Evolutionary conservation across 2,329 filamentous ascomycete genomes (phyloP), one percentile per base, ranked within the genome.

Genomic region (Cercospora citrullina): DNA sequence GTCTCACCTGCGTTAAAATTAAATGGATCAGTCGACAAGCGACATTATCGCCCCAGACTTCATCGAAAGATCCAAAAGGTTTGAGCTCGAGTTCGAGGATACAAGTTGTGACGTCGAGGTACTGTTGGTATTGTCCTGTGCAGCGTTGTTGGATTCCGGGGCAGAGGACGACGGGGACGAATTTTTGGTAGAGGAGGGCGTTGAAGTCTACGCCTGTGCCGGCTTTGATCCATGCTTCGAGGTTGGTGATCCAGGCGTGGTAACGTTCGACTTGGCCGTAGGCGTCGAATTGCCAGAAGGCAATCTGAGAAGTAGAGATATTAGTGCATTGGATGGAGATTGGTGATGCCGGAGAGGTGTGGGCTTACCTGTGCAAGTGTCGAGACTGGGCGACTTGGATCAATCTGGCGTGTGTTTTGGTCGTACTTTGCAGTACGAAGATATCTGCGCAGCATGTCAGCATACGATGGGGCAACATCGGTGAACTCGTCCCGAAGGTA

Each of bases 201-300:
- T 72, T 72, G 66, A 70, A 71, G 65, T 74, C 68, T 48, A 71
- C 64, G 21, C 71, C 72, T 10, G 75, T 75, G 18, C 72, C 64
- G 18, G 77, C 70, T 42, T 68, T 45, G 21, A 78, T 75, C 79
- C 80, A 83, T 57, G 75, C 70, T 67, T 79, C 75, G 26, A 84
- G 75, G 36, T 80, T 81, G 3, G 80, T 79, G 16, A 83, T 79
- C 76, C 78, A 82, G 18, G 81, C 81, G 69, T 84, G 81, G 69
- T 82, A 83, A 21, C 79, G 76, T 16, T 79, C 68, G 5, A 83
- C 81, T 12, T 76, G 79, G 51, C 83, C 83, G 4, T 76, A 68
- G 2, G 79, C 74, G 66, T 84, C 80, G 67, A 85, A 81, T 33
- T 78, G 79, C 82, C 82, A 85, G 68, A 84, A 85, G 0, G 81